Evolutionary conservation across 331 rosid genomes (phyloP).

Genomic region (Prunus yedoensis): DNA sequence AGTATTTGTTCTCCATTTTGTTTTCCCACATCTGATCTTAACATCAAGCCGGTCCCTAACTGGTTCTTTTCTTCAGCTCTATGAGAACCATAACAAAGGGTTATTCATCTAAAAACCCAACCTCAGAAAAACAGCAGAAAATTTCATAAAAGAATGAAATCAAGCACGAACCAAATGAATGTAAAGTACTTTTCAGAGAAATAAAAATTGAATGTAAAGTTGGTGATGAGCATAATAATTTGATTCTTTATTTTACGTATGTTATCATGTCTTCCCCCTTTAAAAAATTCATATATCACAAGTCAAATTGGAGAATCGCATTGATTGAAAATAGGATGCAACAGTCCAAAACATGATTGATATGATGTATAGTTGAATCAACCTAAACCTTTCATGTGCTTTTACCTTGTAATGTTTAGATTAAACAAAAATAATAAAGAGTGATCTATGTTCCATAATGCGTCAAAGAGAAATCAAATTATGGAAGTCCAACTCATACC

Average conservation of each 20-base stretch:
- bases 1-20: background rate
- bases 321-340: background rate
- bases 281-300: background rate
- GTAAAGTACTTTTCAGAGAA: background rate
- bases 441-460: background rate
- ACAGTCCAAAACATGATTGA: background rate
- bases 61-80: background rate
- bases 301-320: background rate
- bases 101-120: background rate
- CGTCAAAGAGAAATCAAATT: background rate
- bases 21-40: background rate
- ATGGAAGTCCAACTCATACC: conserved; percentile 31
- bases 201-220: background rate
- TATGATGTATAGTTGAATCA: background rate
- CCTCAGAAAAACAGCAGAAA: background rate
- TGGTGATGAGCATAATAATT: background rate
- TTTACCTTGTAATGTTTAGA: background rate
- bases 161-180: background rate
- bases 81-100: background rate
- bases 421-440: background rate
- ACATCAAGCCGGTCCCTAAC: background rate
- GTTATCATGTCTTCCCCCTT: background rate
- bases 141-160: background rate
- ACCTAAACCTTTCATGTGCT: background rate
- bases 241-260: background rate